phyloP scores from a whole-genome alignment of 176 grass and related monocot species.

The Aegilops tauschii region DNA sequence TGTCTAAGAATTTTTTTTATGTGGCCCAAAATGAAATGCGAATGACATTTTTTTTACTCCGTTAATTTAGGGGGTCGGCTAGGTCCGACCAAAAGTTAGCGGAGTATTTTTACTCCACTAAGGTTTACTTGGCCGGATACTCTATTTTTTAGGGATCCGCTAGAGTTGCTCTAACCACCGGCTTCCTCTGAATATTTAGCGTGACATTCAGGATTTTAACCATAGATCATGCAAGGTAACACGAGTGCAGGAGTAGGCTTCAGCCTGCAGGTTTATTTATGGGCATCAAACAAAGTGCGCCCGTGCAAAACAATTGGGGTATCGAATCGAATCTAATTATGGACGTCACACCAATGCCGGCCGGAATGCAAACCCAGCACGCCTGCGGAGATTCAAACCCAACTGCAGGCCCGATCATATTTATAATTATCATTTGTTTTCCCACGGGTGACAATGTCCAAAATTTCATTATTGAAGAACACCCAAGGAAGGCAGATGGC shows the following conservation, averaged over 20 bases:
- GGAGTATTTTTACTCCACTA: no score
- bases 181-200: not conserved
- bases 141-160: no score
- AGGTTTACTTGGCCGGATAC: no score
- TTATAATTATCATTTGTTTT: not conserved
- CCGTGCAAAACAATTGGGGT: not conserved
- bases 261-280: not conserved
- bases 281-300: not conserved
- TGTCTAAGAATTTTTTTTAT: no score
- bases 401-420: constrained; percentile 16
- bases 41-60: no score
- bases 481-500: not conserved
- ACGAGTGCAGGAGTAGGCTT: not conserved
- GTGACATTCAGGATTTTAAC: not conserved
- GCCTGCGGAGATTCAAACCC: not conserved
- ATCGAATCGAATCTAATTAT: not conserved
- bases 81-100: no score
- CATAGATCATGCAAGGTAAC: not conserved
- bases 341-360: not conserved
- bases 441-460: not conserved
- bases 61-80: no score
- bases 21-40: no score
- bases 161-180: no score
- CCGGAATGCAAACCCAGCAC: not conserved
- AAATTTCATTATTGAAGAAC: constrained; percentile 18